Evolutionary conservation across 768 basidiomycete species (phyloP).

Genomic region (Lactarius pseudohatsudake): DNA sequence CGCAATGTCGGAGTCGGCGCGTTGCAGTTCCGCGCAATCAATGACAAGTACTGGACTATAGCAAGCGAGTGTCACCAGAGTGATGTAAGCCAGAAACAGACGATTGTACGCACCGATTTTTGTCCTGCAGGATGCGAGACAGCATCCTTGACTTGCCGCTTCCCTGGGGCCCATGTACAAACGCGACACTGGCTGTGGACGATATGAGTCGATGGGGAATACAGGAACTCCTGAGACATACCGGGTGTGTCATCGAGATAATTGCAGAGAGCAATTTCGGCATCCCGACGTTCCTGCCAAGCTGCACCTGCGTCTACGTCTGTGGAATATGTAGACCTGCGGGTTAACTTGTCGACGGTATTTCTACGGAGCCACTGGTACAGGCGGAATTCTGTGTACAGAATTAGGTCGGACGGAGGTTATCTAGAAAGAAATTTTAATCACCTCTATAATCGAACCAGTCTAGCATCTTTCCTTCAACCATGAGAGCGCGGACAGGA

Average conservation of each 20-base stretch:
- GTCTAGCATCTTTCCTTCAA: constrained; percentile 77
- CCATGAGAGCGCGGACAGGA: constrained; percentile 80
- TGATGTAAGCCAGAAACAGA: constrained; percentile 5
- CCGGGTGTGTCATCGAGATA: constrained; percentile 82
- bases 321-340: constrained; percentile 32
- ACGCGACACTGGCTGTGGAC: constrained; percentile 63
- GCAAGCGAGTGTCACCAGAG: constrained; percentile 47
- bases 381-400: constrained; percentile 58
- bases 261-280: constrained; percentile 59
- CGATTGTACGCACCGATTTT: constrained; percentile 44
- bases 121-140: constrained; percentile 49
- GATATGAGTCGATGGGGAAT: not conserved
- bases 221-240: constrained; percentile 36
- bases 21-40: constrained; percentile 76
- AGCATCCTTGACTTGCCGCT: constrained; percentile 74
- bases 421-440: constrained; percentile 19
- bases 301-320: constrained; percentile 42
- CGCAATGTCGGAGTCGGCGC: constrained; percentile 65
- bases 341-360: constrained; percentile 52
- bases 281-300: constrained; percentile 87
- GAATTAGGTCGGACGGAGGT: not conserved
- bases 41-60: constrained; percentile 56
- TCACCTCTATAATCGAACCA: constrained; percentile 81
- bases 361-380: constrained; percentile 75
- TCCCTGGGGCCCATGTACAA: constrained; percentile 81